phyloP scores from a whole-genome alignment of 1,284 basidiomycete species.

The Ustanciosporium gigantosporum region DNA sequence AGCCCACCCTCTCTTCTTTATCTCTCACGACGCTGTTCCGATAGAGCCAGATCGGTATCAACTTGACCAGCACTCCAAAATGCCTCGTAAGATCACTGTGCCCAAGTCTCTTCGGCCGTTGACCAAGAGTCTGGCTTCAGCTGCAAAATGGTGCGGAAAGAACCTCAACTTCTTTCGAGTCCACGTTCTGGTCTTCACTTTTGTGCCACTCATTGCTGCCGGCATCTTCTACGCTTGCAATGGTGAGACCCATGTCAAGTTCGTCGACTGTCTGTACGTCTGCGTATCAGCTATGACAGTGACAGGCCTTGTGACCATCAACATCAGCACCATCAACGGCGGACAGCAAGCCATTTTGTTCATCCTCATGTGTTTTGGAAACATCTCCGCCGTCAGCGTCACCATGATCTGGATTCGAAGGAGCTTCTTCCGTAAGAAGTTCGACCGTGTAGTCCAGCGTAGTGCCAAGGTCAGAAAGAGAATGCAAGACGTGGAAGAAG shows the following conservation, averaged over 20 bases:
- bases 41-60: no score
- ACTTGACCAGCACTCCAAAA: no score
- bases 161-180: constrained; percentile 54
- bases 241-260: constrained; percentile 61
- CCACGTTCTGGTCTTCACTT: constrained; percentile 70
- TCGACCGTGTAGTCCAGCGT: constrained; percentile 42
- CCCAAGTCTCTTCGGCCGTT: neutral
- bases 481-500: constrained; percentile 57
- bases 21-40: no score
- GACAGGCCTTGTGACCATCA: constrained; percentile 74
- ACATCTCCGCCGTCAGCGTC: constrained; percentile 56
- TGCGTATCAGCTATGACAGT: constrained; percentile 78
- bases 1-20: no score
- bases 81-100: neutral
- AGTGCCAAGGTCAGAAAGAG: constrained; percentile 47
- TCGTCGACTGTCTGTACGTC: constrained; percentile 75
- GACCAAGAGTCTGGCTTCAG: constrained; percentile 2
- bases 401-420: constrained; percentile 59
- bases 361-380: constrained; percentile 58
- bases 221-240: constrained; percentile 67
- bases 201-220: constrained; percentile 75
- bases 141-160: constrained; percentile 28
- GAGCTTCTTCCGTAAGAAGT: constrained; percentile 53
- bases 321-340: constrained; percentile 72
- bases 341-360: constrained; percentile 75